Evolutionary conservation across 2,329 filamentous ascomycete genomes (phyloP).

Genomic region (Verticillium albo-atrum): DNA sequence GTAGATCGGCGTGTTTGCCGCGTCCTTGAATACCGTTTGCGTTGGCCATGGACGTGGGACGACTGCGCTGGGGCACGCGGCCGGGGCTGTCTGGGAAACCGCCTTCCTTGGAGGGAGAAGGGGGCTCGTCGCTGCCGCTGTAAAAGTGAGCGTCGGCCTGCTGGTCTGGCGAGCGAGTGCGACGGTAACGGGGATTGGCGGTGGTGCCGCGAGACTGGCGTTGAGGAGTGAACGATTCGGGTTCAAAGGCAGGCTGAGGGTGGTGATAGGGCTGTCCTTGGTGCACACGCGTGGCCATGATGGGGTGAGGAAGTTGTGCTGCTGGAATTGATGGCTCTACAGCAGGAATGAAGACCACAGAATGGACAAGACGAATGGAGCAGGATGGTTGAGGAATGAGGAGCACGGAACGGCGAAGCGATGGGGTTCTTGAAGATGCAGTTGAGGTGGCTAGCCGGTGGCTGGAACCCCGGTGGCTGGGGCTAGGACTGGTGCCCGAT

Average conservation of each 20-base stretch:
- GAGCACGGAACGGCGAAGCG: neutral
- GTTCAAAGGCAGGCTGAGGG: neutral
- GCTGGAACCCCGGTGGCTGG: neutral
- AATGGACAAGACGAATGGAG: too few species aligned
- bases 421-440: neutral
- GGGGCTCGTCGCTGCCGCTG: slow-evolving; percentile 5
- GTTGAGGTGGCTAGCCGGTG: neutral
- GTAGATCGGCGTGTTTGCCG: neutral
- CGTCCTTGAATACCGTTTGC: neutral
- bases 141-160: slow-evolving; percentile 9
- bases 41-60: neutral
- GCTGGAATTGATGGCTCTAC: neutral
- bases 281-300: neutral
- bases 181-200: slow-evolving; percentile 7
- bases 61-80: neutral
- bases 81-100: neutral
- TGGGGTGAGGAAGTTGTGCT: neutral
- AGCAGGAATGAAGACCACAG: too few species aligned
- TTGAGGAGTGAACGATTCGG: neutral
- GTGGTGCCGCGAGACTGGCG: neutral
- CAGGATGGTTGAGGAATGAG: neutral
- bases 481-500: neutral
- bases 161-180: slow-evolving; percentile 7
- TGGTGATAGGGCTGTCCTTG: neutral
- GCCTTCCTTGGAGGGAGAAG: neutral